These are phyloP conservation scores for Quercus dentata DNA, from an alignment of 306 rosid species.

Conservation along the genomic window DNA sequence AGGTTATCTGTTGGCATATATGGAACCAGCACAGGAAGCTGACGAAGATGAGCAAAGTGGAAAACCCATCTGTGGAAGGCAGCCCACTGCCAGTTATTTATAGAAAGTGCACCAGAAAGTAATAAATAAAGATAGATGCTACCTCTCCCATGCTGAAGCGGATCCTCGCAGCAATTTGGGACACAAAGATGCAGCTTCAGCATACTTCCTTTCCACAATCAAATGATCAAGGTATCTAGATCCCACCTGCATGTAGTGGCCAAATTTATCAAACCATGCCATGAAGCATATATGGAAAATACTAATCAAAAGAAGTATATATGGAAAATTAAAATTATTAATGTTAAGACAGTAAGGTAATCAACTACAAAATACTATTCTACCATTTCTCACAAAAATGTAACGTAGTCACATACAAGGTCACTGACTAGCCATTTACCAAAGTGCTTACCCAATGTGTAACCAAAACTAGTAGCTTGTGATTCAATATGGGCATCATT, in stretches of 20 bases:
- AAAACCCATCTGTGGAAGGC: slow-evolving; percentile 84
- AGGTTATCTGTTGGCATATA: slow-evolving; percentile 87
- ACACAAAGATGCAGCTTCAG: slow-evolving; percentile 91
- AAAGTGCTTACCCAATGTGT: not conserved
- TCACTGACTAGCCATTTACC: not conserved
- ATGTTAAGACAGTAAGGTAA: not conserved
- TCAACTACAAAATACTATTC: not conserved
- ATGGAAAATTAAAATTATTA: not conserved
- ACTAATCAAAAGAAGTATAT: not conserved
- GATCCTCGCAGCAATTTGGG: slow-evolving; percentile 89
- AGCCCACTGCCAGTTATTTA: slow-evolving; percentile 27
- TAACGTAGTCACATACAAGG: not conserved
- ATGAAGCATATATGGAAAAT: not conserved
- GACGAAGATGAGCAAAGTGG: slow-evolving; percentile 98
- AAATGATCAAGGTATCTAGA: slow-evolving; percentile 94
- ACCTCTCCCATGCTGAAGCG: slow-evolving; percentile 99
- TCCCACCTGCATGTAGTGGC: slow-evolving; percentile 66
- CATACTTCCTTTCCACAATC: slow-evolving; percentile 94
- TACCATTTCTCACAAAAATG: not conserved
- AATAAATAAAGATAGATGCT: slow-evolving; percentile 15
- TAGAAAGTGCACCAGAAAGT: slow-evolving; percentile 6
- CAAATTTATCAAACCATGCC: slow-evolving; percentile 1
- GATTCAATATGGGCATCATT: not conserved
- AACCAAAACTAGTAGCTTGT: not conserved
- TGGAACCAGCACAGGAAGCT: slow-evolving; percentile 92